phyloP scores from a whole-genome alignment of 2,329 filamentous ascomycete genomes.

The Diaporthe australafricana region DNA sequence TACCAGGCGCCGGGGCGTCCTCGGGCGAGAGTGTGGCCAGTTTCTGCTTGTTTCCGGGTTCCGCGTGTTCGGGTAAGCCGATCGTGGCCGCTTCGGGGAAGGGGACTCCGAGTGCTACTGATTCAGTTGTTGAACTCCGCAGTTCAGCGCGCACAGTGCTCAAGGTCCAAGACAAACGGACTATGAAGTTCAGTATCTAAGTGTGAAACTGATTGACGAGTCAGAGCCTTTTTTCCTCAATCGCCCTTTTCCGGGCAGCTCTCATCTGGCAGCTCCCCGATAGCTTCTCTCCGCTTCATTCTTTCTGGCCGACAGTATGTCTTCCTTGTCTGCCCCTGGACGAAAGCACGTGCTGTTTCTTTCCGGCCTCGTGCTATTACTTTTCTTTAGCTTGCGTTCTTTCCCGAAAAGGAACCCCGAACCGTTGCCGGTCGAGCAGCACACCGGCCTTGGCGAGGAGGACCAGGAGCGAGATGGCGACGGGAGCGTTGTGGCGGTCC shows the following conservation, averaged over 20 bases:
- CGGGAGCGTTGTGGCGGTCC: not conserved
- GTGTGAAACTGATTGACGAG: slow-evolving; percentile 4
- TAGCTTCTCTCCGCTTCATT: not conserved
- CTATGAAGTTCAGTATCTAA: not conserved
- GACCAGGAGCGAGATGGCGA: not conserved
- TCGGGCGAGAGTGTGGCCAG: not conserved
- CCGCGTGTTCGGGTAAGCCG: not conserved
- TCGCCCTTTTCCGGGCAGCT: not conserved
- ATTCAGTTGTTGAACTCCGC: not conserved
- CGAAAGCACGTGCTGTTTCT: not conserved
- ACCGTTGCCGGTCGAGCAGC: not conserved
- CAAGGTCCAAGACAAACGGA: not conserved
- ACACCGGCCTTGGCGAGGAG: not conserved
- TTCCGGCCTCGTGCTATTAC: not conserved
- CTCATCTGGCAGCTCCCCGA: not conserved
- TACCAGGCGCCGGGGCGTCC: too few species aligned
- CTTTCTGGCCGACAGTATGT: not conserved
- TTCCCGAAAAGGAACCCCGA: not conserved
- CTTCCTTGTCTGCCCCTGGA: not conserved
- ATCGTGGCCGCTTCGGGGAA: not conserved
- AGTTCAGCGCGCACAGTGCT: not conserved
- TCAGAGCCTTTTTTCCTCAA: not conserved
- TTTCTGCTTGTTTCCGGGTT: not conserved
- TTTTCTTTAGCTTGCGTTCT: not conserved
- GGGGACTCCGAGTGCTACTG: not conserved